phyloP scores from a whole-genome alignment of 108 stramenopile genomes.

The Cyclotella atomus region DNA sequence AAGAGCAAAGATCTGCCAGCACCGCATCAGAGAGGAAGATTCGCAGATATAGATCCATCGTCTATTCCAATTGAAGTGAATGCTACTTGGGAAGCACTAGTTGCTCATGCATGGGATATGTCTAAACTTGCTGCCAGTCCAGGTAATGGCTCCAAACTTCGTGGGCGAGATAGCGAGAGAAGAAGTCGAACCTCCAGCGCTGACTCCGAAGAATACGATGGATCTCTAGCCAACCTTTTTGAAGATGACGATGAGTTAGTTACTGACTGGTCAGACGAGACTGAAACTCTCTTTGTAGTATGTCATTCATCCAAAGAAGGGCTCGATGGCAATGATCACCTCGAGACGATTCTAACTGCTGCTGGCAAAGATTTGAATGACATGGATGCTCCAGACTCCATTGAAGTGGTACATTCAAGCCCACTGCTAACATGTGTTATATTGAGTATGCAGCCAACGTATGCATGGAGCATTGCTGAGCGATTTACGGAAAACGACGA shows the following conservation, averaged over 20 bases:
- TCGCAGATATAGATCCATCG: conserved; percentile 8
- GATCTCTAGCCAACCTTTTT: background rate
- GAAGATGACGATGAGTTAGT: conserved; percentile 12
- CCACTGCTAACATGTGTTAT: conserved; percentile 19
- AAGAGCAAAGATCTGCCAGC: background rate
- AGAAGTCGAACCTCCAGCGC: background rate
- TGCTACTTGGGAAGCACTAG: conserved; percentile 19
- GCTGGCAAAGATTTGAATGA: conserved; percentile 19
- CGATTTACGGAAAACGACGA: background rate
- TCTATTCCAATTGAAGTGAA: conserved; percentile 21
- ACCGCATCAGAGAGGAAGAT: conserved; percentile 10
- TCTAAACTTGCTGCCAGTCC: conserved; percentile 10
- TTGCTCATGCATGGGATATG: conserved; percentile 34
- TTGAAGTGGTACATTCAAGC: conserved; percentile 29
- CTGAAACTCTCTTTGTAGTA: conserved; percentile 21
- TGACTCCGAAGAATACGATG: background rate
- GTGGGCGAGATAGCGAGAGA: background rate
- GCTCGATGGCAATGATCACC: conserved; percentile 13
- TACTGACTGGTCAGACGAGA: conserved; percentile 25
- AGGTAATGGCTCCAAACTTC: background rate
- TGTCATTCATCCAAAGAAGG: conserved; percentile 3
- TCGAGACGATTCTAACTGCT: conserved; percentile 18
- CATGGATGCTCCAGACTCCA: background rate
- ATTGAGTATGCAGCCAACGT: conserved; percentile 23
- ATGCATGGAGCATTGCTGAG: conserved; percentile 13